These are phyloP conservation scores for Nitzschia sp. DNA, from an alignment of 108 stramenopile genomes.

Conservation along the genomic window DNA sequence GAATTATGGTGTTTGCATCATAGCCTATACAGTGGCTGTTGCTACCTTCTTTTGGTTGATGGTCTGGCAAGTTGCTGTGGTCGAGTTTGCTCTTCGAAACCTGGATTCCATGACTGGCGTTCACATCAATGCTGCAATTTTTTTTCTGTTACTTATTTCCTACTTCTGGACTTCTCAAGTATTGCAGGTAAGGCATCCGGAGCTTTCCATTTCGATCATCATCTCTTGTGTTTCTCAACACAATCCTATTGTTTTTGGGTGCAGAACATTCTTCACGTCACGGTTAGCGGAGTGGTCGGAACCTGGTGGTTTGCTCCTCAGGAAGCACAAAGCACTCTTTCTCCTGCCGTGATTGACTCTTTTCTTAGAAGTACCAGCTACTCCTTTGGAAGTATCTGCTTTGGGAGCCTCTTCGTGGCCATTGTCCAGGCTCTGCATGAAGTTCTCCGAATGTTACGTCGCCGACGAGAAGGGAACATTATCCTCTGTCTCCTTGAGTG, in stretches of 20 bases:
- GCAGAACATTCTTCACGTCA: constrained; percentile 76
- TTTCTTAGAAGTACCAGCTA: constrained; percentile 47
- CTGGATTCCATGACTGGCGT: neutral
- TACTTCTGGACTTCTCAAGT: constrained; percentile 81
- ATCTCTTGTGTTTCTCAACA: neutral
- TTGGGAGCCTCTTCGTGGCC: constrained; percentile 74
- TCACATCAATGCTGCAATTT: constrained; percentile 8
- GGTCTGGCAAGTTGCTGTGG: constrained; percentile 34
- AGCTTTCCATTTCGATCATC: neutral
- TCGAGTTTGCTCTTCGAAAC: constrained; percentile 16
- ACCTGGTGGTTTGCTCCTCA: constrained; percentile 88
- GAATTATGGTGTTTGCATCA: constrained; percentile 41
- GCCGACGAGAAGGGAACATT: constrained; percentile 4
- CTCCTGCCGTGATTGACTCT: constrained; percentile 41
- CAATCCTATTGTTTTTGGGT: neutral
- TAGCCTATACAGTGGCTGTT: constrained; percentile 37
- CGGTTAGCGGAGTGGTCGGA: constrained; percentile 83
- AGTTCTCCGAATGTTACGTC: constrained; percentile 32
- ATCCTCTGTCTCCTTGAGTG: constrained; percentile 49
- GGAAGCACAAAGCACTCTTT: constrained; percentile 25
- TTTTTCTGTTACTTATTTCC: constrained; percentile 46
- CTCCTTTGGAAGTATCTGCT: constrained; percentile 76
- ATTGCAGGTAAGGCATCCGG: constrained; percentile 14
- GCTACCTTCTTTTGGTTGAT: constrained; percentile 36
- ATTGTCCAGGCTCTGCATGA: constrained; percentile 51